phyloP scores from a whole-genome alignment of 805 yeast species.

The Myxozyma lipomycoides region DNA sequence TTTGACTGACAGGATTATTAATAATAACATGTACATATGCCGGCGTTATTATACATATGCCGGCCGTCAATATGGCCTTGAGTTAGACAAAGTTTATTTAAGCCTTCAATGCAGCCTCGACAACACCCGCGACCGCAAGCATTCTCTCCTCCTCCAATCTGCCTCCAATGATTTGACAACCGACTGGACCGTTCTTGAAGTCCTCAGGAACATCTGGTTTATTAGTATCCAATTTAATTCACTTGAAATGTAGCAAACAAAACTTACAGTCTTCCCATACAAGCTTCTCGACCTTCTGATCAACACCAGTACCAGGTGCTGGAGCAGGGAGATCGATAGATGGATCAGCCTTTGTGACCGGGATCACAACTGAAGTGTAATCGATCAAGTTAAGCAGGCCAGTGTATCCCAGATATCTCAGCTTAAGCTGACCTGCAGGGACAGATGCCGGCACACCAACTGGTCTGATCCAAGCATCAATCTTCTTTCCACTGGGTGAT shows the following conservation, averaged over 20 bases:
- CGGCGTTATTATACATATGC: background rate
- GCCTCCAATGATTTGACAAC: constrained; percentile 52
- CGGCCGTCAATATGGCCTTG: background rate
- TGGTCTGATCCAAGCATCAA: constrained; percentile 45
- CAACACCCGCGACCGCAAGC: constrained; percentile 33
- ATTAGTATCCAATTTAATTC: constrained; percentile 33
- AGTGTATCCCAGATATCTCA: constrained; percentile 36
- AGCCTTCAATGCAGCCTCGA: constrained; percentile 22
- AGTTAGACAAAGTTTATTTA: background rate
- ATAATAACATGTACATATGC: background rate
- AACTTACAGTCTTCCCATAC: constrained; percentile 22
- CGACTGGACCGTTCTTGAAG: constrained; percentile 52
- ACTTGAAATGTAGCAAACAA: background rate
- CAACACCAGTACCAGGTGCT: constrained; percentile 24
- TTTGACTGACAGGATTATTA: background rate
- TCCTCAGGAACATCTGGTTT: constrained; percentile 45
- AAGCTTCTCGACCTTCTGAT: constrained; percentile 14
- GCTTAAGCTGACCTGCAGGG: constrained; percentile 27
- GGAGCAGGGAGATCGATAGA: constrained; percentile 22
- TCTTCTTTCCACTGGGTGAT: constrained; percentile 36
- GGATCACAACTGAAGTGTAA: constrained; percentile 44
- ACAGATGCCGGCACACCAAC: constrained; percentile 30
- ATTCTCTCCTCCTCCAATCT: constrained; percentile 59
- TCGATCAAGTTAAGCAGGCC: constrained; percentile 45
- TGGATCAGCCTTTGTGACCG: constrained; percentile 46